Evolutionary conservation across 352 stramenopile genomes (phyloP).

Genomic region (Pythium phragmiticola): DNA sequence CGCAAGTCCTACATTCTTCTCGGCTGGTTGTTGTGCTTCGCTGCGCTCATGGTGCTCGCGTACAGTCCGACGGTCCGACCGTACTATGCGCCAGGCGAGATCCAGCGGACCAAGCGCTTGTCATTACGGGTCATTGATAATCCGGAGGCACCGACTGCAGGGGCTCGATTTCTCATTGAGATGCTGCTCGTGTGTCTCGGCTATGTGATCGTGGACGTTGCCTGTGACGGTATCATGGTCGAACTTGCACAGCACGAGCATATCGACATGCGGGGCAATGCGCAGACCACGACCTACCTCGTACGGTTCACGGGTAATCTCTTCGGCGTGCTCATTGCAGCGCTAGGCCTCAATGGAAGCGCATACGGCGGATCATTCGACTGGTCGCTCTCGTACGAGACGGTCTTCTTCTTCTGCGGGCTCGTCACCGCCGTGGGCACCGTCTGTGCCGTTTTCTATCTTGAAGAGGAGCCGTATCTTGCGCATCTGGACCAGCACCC

Average conservation of each 20-base stretch:
- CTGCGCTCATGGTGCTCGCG: slow-evolving; percentile 47
- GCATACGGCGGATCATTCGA: slow-evolving; percentile 65
- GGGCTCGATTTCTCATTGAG: slow-evolving; percentile 55
- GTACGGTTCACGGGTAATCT: slow-evolving; percentile 54
- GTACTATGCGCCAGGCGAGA: slow-evolving; percentile 55
- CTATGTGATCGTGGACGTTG: slow-evolving; percentile 70
- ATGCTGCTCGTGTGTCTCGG: slow-evolving; percentile 57
- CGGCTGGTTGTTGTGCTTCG: slow-evolving; percentile 56
- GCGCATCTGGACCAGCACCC: slow-evolving; percentile 36
- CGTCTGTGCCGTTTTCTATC: slow-evolving; percentile 39
- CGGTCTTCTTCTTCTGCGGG: slow-evolving; percentile 53
- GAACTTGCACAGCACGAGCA: slow-evolving; percentile 70
- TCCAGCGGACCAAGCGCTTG: slow-evolving; percentile 51
- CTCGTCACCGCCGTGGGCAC: slow-evolving; percentile 38
- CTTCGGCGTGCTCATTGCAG: slow-evolving; percentile 41
- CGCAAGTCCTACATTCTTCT: slow-evolving; percentile 76
- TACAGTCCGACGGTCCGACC: slow-evolving; percentile 47
- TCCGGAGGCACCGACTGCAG: slow-evolving; percentile 37
- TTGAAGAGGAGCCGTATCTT: slow-evolving; percentile 42
- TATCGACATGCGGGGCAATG: slow-evolving; percentile 53
- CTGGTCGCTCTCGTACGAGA: slow-evolving; percentile 49
- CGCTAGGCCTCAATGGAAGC: slow-evolving; percentile 59
- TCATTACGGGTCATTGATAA: slow-evolving; percentile 47
- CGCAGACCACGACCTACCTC: slow-evolving; percentile 71
- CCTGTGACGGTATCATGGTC: slow-evolving; percentile 67